Conservation (phyloP, 768 basidiomycete species). For the Mycena polygramma region DNA sequence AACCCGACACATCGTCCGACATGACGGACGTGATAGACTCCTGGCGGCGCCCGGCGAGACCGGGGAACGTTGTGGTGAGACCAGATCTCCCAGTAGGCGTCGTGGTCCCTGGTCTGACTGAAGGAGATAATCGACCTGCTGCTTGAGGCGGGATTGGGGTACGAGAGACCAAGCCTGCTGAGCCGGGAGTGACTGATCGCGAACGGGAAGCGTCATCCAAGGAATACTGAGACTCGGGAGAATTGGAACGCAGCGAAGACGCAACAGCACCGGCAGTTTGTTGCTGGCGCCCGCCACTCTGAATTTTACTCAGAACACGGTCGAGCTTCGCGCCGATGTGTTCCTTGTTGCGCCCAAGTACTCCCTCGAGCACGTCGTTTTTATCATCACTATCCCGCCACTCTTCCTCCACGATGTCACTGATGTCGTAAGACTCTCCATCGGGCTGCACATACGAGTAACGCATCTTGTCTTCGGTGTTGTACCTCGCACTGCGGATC, state of each 20-base stretch:
- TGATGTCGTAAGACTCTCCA: conserved; percentile 94
- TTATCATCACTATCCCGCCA: conserved; percentile 70
- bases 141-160: conserved; percentile 46
- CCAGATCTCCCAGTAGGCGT: conserved; percentile 51
- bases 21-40: conserved; percentile 83
- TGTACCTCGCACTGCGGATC: conserved; percentile 85
- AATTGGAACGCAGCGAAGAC: conserved; percentile 51
- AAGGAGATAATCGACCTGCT: conserved; percentile 36
- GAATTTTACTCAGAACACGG: conserved; percentile 81
- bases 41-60: conserved; percentile 59
- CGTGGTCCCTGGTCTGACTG: conserved; percentile 47
- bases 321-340: conserved; percentile 78
- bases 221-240: conserved; percentile 72
- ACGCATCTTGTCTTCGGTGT: conserved; percentile 79
- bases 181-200: conserved; percentile 59
- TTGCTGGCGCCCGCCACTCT: conserved; percentile 58
- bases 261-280: conserved; percentile 8
- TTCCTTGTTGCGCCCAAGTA: conserved; percentile 69
- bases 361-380: conserved; percentile 78
- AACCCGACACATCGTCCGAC: conserved; percentile 68
- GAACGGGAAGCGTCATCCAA: conserved; percentile 57
- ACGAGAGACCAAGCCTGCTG: conserved; percentile 48
- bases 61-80: conserved; percentile 27
- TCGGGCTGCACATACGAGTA: conserved; percentile 95
- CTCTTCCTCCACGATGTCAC: conserved; percentile 92